A percentile compares a stretch with the other conserved stretches of the same genome.
Conservation (phyloP, 2,329 filamentous ascomycete genomes). For the Fusarium goolgardi region DNA sequence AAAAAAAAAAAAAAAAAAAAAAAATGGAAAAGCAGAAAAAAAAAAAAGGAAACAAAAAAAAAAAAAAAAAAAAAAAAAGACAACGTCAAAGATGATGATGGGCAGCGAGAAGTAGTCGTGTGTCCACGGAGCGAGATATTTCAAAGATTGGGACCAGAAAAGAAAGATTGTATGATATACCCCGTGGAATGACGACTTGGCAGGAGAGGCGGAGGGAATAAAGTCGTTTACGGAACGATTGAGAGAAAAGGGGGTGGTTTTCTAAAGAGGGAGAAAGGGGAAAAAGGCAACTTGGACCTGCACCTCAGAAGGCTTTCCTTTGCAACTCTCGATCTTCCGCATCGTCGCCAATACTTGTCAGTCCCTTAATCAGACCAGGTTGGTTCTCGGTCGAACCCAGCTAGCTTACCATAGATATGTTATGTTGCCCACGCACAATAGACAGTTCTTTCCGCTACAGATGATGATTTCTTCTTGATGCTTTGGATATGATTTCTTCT, state of each 20-base stretch:
- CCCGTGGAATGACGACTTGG: conserved; percentile 34
- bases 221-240: conserved; percentile 14
- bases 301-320: conserved; percentile 13
- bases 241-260: conserved; percentile 5
- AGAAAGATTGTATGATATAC: conserved; percentile 35
- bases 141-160: conserved; percentile 29
- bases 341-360: conserved; percentile 31
- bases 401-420: conserved; percentile 46
- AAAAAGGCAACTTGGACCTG: conserved; percentile 14
- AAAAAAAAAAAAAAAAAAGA: conserved; percentile 8
- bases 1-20: too few species aligned
- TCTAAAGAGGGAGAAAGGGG: neutral
- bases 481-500: neutral
- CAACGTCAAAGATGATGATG: conserved; percentile 34
- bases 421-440: conserved; percentile 50
- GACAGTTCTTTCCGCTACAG: conserved; percentile 44
- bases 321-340: conserved; percentile 24
- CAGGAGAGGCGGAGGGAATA: conserved; percentile 19
- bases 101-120: conserved; percentile 18
- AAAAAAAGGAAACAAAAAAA: conserved; percentile 14
- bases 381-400: conserved; percentile 35
- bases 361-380: conserved; percentile 35
- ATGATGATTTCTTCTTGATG: conserved; percentile 1
- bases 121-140: conserved; percentile 31
- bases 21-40: conserved; percentile 16